phyloP scores from a whole-genome alignment of 164 flowering plant species.

The Stephania japonica region DNA sequence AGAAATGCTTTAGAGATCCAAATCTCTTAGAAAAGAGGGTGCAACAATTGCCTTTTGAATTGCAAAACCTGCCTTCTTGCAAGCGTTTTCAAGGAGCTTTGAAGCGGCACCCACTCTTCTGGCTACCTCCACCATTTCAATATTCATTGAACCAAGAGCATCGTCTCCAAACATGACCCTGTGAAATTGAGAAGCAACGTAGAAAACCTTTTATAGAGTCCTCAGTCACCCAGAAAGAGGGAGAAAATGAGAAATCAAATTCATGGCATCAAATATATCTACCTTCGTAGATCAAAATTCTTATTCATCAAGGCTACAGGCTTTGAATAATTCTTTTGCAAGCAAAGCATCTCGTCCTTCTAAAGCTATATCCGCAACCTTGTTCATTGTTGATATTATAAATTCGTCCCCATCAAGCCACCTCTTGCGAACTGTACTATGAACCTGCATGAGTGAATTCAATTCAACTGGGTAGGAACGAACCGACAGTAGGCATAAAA shows the following conservation, averaged over 20 bases:
- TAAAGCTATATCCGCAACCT: constrained; percentile 66
- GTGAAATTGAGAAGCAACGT: constrained; percentile 3
- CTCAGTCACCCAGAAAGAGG: too few relatives aligned
- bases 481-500: not conserved
- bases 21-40: constrained; percentile 54
- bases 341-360: constrained; percentile 61
- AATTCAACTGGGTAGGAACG: too few relatives aligned
- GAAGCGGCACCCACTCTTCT: constrained; percentile 89
- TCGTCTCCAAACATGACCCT: constrained; percentile 93
- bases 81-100: constrained; percentile 68
- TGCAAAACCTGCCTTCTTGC: constrained; percentile 57
- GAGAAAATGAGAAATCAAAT: not conserved
- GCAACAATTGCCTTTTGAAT: constrained; percentile 46
- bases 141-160: constrained; percentile 66
- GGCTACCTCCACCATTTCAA: constrained; percentile 87
- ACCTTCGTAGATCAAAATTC: constrained; percentile 94
- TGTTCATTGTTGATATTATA: constrained; percentile 63
- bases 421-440: constrained; percentile 81
- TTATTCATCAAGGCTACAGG: constrained; percentile 72
- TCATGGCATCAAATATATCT: constrained; percentile 4
- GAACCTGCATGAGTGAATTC: constrained; percentile 49
- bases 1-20: constrained; percentile 42
- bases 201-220: too few relatives aligned
- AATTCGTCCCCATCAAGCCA: constrained; percentile 89
- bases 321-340: constrained; percentile 52